Conservation (phyloP, 2,329 filamentous ascomycete species). For the Emergomyces orientalis region DNA sequence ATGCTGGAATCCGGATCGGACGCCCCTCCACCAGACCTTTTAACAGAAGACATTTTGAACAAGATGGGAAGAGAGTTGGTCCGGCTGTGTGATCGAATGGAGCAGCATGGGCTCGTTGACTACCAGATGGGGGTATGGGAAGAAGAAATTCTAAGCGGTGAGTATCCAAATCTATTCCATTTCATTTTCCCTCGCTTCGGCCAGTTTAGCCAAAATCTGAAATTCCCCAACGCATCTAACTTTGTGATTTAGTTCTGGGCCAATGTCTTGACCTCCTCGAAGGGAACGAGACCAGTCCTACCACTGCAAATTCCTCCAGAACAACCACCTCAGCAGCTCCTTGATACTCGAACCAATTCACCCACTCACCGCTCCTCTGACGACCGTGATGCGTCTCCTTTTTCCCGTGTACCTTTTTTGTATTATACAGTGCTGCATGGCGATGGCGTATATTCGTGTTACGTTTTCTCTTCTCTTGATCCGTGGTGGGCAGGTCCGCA, state of each 20-base stretch:
- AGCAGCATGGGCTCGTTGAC: slow-evolving; percentile 88
- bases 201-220: neutral
- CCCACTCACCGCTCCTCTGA: neutral
- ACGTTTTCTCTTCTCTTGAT: neutral
- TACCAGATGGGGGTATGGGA: slow-evolving; percentile 97
- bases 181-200: neutral
- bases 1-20: slow-evolving; percentile 52
- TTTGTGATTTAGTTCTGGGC: slow-evolving; percentile 38
- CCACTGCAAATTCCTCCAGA: neutral
- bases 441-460: neutral
- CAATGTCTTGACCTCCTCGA: slow-evolving; percentile 48
- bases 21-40: slow-evolving; percentile 49
- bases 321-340: neutral
- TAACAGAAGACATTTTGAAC: slow-evolving; percentile 60
- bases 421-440: slow-evolving; percentile 4
- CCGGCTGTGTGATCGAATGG: slow-evolving; percentile 72
- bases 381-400: neutral
- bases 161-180: slow-evolving; percentile 29
- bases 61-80: slow-evolving; percentile 76
- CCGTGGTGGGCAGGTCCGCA: neutral
- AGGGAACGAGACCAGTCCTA: slow-evolving; percentile 21
- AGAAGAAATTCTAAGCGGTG: slow-evolving; percentile 78
- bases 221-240: neutral
- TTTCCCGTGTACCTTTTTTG: neutral
- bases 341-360: neutral